Evolutionary conservation across 1,284 basidiomycete genomes (phyloP).

Genomic region (Ustilago hordei): DNA sequence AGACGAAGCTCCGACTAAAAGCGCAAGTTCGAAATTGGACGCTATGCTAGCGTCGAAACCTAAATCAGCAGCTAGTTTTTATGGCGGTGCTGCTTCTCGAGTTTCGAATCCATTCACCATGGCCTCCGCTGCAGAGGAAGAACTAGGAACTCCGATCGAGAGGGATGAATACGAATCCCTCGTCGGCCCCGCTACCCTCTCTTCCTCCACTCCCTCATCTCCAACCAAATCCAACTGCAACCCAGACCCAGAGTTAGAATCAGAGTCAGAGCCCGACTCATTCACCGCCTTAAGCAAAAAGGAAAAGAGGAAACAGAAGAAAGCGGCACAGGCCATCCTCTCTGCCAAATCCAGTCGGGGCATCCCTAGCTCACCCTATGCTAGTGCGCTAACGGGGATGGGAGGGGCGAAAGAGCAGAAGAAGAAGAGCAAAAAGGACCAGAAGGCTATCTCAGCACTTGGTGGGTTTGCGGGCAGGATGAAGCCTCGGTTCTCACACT

Average conservation of each 20-base stretch:
- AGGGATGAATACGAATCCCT: constrained; percentile 50
- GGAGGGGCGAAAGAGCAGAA: constrained; percentile 12
- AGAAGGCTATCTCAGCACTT: constrained; percentile 1
- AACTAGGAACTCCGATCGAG: constrained; percentile 38
- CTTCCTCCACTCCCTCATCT: neutral
- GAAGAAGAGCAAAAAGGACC: constrained; percentile 33
- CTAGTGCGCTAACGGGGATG: constrained; percentile 18
- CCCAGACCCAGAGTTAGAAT: neutral
- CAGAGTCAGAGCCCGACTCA: constrained; percentile 21
- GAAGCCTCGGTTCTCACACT: constrained; percentile 23
- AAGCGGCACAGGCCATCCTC: constrained; percentile 24
- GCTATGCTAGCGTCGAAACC: constrained; percentile 37
- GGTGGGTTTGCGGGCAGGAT: constrained; percentile 34
- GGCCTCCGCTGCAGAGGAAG: constrained; percentile 21
- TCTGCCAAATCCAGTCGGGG: constrained; percentile 18
- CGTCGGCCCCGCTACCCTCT: constrained; percentile 7
- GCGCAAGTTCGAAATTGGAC: constrained; percentile 24
- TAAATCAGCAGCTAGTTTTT: constrained; percentile 47
- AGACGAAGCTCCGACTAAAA: neutral
- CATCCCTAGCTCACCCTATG: constrained; percentile 36
- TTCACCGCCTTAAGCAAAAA: constrained; percentile 30
- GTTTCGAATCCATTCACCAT: constrained; percentile 26
- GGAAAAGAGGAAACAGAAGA: constrained; percentile 41
- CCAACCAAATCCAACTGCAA: neutral
- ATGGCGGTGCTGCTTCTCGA: constrained; percentile 20